Base-by-base conservation (phyloP, 73 alveolate species). In the Symbiodinium pilosum region DNA sequence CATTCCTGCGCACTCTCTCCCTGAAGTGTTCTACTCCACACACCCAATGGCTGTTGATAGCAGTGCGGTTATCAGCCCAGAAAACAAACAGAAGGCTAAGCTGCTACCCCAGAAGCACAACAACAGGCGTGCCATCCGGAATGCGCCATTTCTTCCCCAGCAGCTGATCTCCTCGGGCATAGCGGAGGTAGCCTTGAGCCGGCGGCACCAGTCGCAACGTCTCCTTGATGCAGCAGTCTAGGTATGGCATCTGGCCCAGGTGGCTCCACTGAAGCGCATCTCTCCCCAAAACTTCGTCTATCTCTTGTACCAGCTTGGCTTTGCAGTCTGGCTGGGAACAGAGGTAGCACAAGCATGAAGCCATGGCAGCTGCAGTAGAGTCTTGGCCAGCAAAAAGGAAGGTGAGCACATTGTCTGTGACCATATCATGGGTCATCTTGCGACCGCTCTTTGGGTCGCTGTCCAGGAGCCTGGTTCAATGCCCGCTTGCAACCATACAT, bases 141-240 rank as follows among this genome's bases (percentile, higher is more conserved):
- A 91, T 32, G 20, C 81, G 97, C 97, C 97, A 91, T 52, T 91
- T 68, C 54, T 68, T 14, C 54, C 97, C 97, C 87, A 91, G 39
- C 41, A 91, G 81, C 54, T 91, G 97, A 30, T 68, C 88, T 0
- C 97, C 97, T 24, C 75, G 52, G 28, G 97, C 87, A 54, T 88
- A 24, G 34, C 97, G 97, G 44, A 71, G 26, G 54, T 69, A 91
- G 54, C 97, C 97, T 8, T 26, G 77, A 21, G 97, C 97, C 4
- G 97, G 97, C 32, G 97, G 97, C 38, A 91, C 97, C 52, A 91
- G 42, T 24, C 97, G 97, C 97, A 91, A 41, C 81, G 97, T 91
- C 47, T 69, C 97, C 97, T 91, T 91, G 97, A 91, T 91, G 81
- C 97, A 91, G 43, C 81, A 68, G 30, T 91, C 97, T 86, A 91